Percentiles rank a stretch among this genome's conserved stretches.
These are phyloP conservation scores for Aristolochia californica DNA, from an alignment of 164 flowering plant species.

Conservation along the genomic window DNA sequence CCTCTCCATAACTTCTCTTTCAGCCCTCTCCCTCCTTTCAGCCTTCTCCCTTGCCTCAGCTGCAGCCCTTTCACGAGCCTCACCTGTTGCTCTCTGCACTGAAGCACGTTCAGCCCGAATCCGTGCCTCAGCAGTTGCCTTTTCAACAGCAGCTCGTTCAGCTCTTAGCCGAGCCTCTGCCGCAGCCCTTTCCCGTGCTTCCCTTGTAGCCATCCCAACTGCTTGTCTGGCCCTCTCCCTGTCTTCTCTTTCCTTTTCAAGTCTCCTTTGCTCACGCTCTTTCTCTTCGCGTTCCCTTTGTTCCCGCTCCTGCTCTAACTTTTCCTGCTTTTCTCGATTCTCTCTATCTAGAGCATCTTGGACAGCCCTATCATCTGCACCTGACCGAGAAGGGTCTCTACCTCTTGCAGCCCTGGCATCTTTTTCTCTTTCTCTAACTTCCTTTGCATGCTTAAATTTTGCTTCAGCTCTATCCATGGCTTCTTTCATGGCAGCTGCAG, in stretches of 20 bases:
- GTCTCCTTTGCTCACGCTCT: constrained; percentile 48
- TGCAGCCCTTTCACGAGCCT: constrained; percentile 65
- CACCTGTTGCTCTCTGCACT: constrained; percentile 66
- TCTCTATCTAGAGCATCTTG: constrained; percentile 45
- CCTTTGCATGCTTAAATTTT: constrained; percentile 75
- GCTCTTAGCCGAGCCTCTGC: constrained; percentile 72
- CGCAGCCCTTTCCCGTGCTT: constrained; percentile 76
- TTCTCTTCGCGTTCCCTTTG: constrained; percentile 61
- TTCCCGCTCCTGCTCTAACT: constrained; percentile 41
- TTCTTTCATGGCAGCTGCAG: constrained; percentile 75
- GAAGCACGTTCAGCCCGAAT: constrained; percentile 84
- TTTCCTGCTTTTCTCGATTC: constrained; percentile 48
- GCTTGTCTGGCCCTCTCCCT: constrained; percentile 71
- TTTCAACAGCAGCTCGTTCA: constrained; percentile 84
- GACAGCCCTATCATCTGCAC: constrained; percentile 35
- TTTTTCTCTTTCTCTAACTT: constrained; percentile 63
- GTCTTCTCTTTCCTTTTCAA: constrained; percentile 50
- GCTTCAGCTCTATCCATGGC: constrained; percentile 93
- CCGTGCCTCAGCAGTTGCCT: constrained; percentile 86
- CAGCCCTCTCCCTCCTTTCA: constrained; percentile 71
- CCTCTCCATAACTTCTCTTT: constrained; percentile 87
- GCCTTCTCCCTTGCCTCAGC: constrained; percentile 75
- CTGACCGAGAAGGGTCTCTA: constrained; percentile 43
- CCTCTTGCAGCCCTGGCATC: constrained; percentile 45
- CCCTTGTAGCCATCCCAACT: constrained; percentile 77